A percentile compares a stretch with the other conserved stretches of the same genome.
Conservation (phyloP, 78 protist species). For the Creolimax fragrantissima region DNA sequence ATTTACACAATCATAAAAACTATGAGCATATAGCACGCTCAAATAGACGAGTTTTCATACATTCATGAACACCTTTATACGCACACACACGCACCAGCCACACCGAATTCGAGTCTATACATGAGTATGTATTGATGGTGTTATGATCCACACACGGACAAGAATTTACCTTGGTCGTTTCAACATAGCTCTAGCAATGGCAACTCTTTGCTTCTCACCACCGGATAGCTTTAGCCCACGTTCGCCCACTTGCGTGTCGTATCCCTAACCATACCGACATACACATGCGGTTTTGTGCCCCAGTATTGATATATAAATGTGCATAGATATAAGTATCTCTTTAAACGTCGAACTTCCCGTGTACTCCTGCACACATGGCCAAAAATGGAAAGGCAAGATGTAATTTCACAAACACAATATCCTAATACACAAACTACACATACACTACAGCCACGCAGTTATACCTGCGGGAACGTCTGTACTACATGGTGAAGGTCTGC, state of each 20-base stretch:
- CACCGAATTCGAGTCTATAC: not conserved
- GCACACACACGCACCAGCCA: not conserved
- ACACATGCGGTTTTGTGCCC: too few relatives aligned
- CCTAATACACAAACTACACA: too few relatives aligned
- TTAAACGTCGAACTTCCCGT: not conserved
- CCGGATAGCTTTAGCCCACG: slow-evolving; percentile 84
- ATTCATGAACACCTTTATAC: not conserved
- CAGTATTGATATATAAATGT: not conserved
- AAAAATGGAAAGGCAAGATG: too few relatives aligned
- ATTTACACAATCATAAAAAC: too few relatives aligned
- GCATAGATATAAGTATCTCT: not conserved
- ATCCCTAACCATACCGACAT: slow-evolving; percentile 16
- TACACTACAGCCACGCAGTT: too few relatives aligned
- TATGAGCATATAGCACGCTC: too few relatives aligned
- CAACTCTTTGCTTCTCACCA: slow-evolving; percentile 81
- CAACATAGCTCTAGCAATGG: slow-evolving; percentile 66
- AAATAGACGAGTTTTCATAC: too few relatives aligned
- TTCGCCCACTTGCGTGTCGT: slow-evolving; percentile 79
- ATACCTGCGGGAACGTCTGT: slow-evolving; percentile 50
- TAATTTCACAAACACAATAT: too few relatives aligned
- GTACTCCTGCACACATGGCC: not conserved
- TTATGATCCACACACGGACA: not conserved
- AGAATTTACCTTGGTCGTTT: slow-evolving; percentile 33
- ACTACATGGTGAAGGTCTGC: slow-evolving; percentile 58
- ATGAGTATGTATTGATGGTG: too few relatives aligned